Base-by-base conservation (phyloP, 345 rosid genomes). In the Draba incana region DNA sequence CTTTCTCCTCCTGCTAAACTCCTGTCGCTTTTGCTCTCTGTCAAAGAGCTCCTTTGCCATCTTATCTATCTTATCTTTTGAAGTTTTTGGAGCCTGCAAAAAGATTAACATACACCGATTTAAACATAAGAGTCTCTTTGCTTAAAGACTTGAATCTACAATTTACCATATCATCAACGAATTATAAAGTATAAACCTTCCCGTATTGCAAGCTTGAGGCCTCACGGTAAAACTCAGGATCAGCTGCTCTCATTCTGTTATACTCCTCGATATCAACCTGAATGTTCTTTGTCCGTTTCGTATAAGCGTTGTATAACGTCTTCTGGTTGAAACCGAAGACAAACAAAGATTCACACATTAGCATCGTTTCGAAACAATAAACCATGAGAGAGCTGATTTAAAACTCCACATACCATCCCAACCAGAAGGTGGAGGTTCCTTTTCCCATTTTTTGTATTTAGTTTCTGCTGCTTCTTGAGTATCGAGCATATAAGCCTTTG, bases 151-250 rank as follows among this genome's bases (percentile, higher is more conserved):
- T 48, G 59, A 47, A 15, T 50, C 54, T 25, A 1, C n/a, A 43
- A 14, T 5, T 20, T 52, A 60, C 66, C 47, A 59, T 5, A 67
- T 25, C 12, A n/a, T n/a, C n/a, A n/a, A n/a, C n/a, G n/a, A n/a
- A n/a, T n/a, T 4, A 20, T 4, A 69, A 14, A 49, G 57, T n/a
- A 44, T 57, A 31, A 77, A 92, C 96, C 98, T 90, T 92, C 25
- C 96, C 98, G 50, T 92, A 88, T 57, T 84, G 92, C 53, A 92
- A 92, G 79, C 98, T 88, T 43, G 96, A 88, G 52, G 98, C 98
- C 68, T 85, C 96, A 1, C 99, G 88, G 70, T 91, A 94, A 83
- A 91, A 91, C 88, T 94, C 97, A 7, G 98, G 96, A 85, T 91
- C 99, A 68, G 89, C 84, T 85, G 90, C 98, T 84, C 90, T 94